Base-by-base conservation (phyloP, 108 stramenopile genomes). In the Stephanodiscus triporus region DNA sequence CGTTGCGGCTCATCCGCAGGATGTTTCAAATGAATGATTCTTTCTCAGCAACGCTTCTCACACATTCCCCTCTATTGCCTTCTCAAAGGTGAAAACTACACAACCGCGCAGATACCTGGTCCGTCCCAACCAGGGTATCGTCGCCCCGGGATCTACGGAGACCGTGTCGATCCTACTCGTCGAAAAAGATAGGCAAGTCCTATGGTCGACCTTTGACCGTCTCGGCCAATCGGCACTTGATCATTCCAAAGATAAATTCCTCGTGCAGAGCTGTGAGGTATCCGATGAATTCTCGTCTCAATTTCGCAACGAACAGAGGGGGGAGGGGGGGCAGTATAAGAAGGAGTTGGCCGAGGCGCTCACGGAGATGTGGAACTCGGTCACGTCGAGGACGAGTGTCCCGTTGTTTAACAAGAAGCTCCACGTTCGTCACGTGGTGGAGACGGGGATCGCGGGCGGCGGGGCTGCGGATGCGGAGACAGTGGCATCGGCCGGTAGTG, bases 51-150 rank as follows among this genome's bases (percentile, higher is more conserved):
- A 68, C 19, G 47, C 27, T 54, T 51, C 29, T 51, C 6, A 37
- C 55, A 45, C 16, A 54, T 37, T n/a, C n/a, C 19, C 42, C 23
- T 40, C 20, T 37, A 24, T 65, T 34, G n/a, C 24, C 27, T 24
- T 47, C 42, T 66, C 43, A 30, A 49, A 95, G 92, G 92, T 96
- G 32, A 96, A 96, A 86, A 96, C 95, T 29, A 96, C 95, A 9
- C 92, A 96, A 72, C 95, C 95, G 23, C 89, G 95, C 22, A 87
- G 95, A 26, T 96, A 96, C 74, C 82, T 96, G 24, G 95, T 96
- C 57, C 87, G 95, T 55, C 95, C 95, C 42, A 96, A 96, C 75
- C 95, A 96, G 79, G 95, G 95, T 2, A 83, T 96, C 69, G 88
- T 96, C 45, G 79, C 83, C 26, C 95, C 92, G 17, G 85, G 85